Percentiles rank a stretch among this genome's conserved stretches.
Conservation (phyloP, 805 yeast species). For the Spathaspora arborariae region DNA sequence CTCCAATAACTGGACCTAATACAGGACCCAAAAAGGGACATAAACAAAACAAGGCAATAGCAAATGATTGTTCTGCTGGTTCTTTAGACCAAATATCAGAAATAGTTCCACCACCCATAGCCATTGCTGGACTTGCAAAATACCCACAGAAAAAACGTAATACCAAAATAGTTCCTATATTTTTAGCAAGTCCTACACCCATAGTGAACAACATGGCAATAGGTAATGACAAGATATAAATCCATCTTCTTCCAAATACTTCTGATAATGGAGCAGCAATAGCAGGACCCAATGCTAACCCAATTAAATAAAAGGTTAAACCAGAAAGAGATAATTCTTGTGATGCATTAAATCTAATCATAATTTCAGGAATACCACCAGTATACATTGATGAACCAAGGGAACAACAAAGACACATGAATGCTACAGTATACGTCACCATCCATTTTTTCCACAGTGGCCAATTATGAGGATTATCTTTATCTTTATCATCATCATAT, state of each 20-base stretch:
- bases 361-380: constrained; percentile 57
- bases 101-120: constrained; percentile 83
- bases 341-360: constrained; percentile 45
- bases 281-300: constrained; percentile 70
- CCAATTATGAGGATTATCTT: constrained; percentile 69
- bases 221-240: constrained; percentile 59
- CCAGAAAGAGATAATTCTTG: constrained; percentile 65
- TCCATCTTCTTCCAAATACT: constrained; percentile 60
- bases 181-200: constrained; percentile 66
- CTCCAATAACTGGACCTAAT: constrained; percentile 71
- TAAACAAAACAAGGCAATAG: constrained; percentile 75
- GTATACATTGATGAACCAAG: constrained; percentile 74
- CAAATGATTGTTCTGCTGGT: constrained; percentile 59
- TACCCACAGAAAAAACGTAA: constrained; percentile 73
- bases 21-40: constrained; percentile 83
- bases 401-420: constrained; percentile 63
- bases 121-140: constrained; percentile 76
- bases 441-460: constrained; percentile 59
- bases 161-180: constrained; percentile 60
- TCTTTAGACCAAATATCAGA: constrained; percentile 62
- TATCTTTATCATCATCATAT: constrained; percentile 65
- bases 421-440: constrained; percentile 61
- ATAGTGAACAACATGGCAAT: constrained; percentile 66
- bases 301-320: constrained; percentile 63
- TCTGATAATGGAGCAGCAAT: constrained; percentile 72